Percentiles rank a stretch among this genome's conserved stretches.
Evolutionary conservation across 768 basidiomycete species (phyloP).

Genomic region (Termitomyces sp.): DNA sequence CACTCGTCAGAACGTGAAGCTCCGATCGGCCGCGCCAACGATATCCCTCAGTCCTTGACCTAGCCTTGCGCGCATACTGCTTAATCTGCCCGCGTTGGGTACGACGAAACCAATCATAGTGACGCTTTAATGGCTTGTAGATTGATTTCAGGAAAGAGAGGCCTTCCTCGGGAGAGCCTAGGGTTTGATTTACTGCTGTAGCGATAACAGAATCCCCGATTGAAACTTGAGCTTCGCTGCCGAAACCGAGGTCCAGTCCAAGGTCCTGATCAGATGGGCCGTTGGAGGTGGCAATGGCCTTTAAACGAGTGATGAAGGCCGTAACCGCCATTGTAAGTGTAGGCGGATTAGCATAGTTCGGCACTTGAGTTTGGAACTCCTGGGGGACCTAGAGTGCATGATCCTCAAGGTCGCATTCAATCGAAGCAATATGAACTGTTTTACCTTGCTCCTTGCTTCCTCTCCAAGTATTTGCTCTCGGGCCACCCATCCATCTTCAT

Average conservation of each 20-base stretch:
- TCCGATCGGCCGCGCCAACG: slow-evolving; percentile 90
- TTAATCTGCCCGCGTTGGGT: slow-evolving; percentile 94
- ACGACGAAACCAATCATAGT: slow-evolving; percentile 94
- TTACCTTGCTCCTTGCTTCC: slow-evolving; percentile 91
- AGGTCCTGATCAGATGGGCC: slow-evolving; percentile 57
- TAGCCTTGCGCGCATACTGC: slow-evolving; percentile 77
- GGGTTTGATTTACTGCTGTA: slow-evolving; percentile 33
- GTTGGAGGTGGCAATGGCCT: slow-evolving; percentile 21
- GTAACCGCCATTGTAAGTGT: slow-evolving; percentile 93
- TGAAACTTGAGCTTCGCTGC: slow-evolving; percentile 42
- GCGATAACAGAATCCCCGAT: slow-evolving; percentile 22
- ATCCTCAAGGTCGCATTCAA: not conserved
- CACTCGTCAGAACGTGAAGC: slow-evolving; percentile 85
- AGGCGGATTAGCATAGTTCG: slow-evolving; percentile 91
- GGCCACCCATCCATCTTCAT: slow-evolving; percentile 94
- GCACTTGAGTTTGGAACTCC: slow-evolving; percentile 92
- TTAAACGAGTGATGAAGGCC: slow-evolving; percentile 77
- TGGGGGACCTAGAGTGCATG: slow-evolving; percentile 58
- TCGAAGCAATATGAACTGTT: not conserved
- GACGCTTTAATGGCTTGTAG: slow-evolving; percentile 78
- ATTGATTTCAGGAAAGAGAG: slow-evolving; percentile 70
- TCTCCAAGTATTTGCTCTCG: slow-evolving; percentile 96
- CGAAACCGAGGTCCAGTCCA: slow-evolving; percentile 56
- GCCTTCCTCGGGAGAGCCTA: slow-evolving; percentile 58
- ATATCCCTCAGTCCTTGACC: slow-evolving; percentile 88